These are phyloP conservation scores for Arabis hirsuta DNA, from an alignment of 345 rosid species.

Conservation along the genomic window DNA sequence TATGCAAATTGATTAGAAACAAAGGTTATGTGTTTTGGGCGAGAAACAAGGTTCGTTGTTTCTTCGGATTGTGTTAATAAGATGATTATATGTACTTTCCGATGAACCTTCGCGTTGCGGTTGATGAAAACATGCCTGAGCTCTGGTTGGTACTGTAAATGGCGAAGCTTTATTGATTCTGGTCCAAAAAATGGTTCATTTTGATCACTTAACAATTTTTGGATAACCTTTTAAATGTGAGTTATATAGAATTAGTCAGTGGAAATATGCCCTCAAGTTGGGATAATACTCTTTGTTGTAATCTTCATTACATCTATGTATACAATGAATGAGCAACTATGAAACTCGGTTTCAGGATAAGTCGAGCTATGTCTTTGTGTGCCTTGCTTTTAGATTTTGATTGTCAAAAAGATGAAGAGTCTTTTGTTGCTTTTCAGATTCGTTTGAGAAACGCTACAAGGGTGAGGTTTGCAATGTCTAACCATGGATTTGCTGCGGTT, in stretches of 20 bases:
- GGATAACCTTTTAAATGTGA: background rate
- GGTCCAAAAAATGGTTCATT: background rate
- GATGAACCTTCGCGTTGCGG: too few species aligned
- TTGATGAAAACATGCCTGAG: background rate
- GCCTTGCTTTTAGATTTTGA: background rate
- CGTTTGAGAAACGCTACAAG: conserved; percentile 48
- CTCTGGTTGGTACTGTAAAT: conserved; percentile 18
- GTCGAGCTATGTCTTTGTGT: background rate
- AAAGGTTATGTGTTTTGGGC: background rate
- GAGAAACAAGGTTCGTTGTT: background rate
- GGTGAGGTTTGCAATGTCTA: conserved; percentile 45
- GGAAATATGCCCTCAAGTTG: conserved; percentile 13
- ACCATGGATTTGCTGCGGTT: conserved; percentile 79
- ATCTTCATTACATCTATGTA: background rate
- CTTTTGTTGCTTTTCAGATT: conserved; percentile 45
- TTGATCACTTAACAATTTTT: background rate
- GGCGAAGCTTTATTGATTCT: background rate
- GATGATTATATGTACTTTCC: background rate
- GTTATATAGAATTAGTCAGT: background rate
- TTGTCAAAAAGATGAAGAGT: conserved; percentile 2
- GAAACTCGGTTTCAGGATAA: conserved; percentile 6
- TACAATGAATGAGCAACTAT: background rate
- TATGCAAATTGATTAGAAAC: background rate
- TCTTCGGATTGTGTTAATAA: background rate
- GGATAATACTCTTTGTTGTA: conserved; percentile 10